A percentile compares a stretch with the other conserved stretches of the same genome.
phyloP scores from a whole-genome alignment of 2,329 filamentous ascomycete genomes.

The Ascochyta fabae region DNA sequence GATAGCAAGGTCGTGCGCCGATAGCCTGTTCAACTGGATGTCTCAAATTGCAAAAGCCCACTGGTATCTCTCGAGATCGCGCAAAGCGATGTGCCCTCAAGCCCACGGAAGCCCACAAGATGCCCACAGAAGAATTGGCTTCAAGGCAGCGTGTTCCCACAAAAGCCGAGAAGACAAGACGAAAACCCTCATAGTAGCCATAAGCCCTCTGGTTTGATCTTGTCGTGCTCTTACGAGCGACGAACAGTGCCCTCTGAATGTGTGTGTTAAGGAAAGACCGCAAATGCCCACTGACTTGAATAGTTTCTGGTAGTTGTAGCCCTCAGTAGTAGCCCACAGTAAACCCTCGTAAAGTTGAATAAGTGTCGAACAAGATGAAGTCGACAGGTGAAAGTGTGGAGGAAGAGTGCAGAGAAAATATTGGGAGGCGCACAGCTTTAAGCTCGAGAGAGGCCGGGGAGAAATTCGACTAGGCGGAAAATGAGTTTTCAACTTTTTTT shows the following conservation, averaged over 20 bases:
- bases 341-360: conserved; percentile 38
- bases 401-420: conserved; percentile 14
- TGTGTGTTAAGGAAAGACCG: conserved; percentile 51
- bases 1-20: conserved; percentile 29
- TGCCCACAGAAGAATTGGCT: conserved; percentile 54
- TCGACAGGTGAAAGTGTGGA: conserved; percentile 15
- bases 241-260: conserved; percentile 42
- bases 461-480: neutral
- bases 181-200: conserved; percentile 50
- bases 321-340: conserved; percentile 47
- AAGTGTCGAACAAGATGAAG: conserved; percentile 12
- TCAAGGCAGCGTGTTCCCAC: conserved; percentile 61
- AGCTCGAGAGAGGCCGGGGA: conserved; percentile 1
- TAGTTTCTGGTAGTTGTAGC: conserved; percentile 41
- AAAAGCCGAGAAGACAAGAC: conserved; percentile 56
- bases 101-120: conserved; percentile 55
- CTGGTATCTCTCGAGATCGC: conserved; percentile 51
- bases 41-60: conserved; percentile 53
- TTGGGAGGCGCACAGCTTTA: conserved; percentile 20
- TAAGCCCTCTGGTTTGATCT: conserved; percentile 49
- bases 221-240: conserved; percentile 46
- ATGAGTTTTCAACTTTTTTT: neutral
- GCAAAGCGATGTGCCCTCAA: conserved; percentile 50
- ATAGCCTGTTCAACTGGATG: conserved; percentile 47
- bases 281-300: conserved; percentile 51